Percentiles rank a stretch among this genome's conserved stretches.
These are phyloP conservation scores for Tetrahymena elliotti DNA, from an alignment of 73 alveolate genomes.

Conservation along the genomic window DNA sequence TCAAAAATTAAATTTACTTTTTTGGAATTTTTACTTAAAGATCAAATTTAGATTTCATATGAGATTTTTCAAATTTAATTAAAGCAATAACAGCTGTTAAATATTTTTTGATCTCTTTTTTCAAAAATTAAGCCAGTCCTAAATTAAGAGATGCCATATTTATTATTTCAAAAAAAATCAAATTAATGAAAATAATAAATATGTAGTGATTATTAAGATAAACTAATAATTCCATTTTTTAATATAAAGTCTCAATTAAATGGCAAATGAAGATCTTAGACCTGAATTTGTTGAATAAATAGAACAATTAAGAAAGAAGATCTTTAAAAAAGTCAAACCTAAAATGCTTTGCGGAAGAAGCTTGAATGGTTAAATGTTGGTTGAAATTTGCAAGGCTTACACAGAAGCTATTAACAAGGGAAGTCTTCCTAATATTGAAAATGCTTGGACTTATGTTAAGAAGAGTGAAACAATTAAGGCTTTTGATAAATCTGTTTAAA, in stretches of 20 bases:
- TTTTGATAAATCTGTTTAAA: background rate
- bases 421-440: slow-evolving; percentile 81
- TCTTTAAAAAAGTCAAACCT: slow-evolving; percentile 82
- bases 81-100: no score
- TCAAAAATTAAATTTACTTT: no score
- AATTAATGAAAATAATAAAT: no score
- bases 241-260: slow-evolving; percentile 52
- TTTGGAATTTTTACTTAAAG: no score
- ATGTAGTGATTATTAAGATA: no score
- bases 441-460: slow-evolving; percentile 70
- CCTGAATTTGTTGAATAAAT: slow-evolving; percentile 78
- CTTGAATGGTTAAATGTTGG: slow-evolving; percentile 58
- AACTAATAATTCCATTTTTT: no score
- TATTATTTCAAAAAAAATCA: no score
- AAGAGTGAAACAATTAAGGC: background rate
- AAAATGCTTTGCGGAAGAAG: slow-evolving; percentile 81
- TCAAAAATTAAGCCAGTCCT: no score
- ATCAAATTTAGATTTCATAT: no score
- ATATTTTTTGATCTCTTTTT: no score
- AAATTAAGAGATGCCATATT: no score
- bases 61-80: no score
- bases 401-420: slow-evolving; percentile 69
- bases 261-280: slow-evolving; percentile 75
- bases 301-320: slow-evolving; percentile 65
- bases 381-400: background rate